Base-by-base conservation (phyloP, 2,329 filamentous ascomycete genomes). In the Monilinia polystroma region DNA sequence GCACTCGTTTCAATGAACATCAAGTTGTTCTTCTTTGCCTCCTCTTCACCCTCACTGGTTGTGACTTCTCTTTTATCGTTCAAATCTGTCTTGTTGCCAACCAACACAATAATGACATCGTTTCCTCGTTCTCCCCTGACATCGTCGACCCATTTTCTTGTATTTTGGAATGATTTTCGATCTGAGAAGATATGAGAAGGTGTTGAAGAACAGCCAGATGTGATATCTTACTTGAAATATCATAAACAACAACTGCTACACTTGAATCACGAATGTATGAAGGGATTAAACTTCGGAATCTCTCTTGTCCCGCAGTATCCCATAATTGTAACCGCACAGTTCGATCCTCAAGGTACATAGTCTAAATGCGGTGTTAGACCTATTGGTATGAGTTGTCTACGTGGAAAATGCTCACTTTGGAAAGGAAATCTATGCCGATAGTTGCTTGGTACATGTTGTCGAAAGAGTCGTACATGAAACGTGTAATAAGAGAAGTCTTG, bases 381-480 rank as follows among this genome's bases (percentile, higher is more conserved):
- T 56, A 10, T 54, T 43, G 20, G 16, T 29, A 35, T 23, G 47
- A 58, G 60, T 66, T 59, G 59, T 68, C 59, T 55, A 51, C 51
- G 35, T n/a, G 35, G 26, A 18, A 45, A 57, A 52, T 68, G 57
- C 80, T 78, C 83, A 91, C 92, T 90, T 99, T 99, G 76, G 93
- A 97, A 73, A 99, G 87, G 78, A 99, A 99, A 81, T 99, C 95
- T 82, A 99, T 99, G 77, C 95, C 95, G 77, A 99, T 98, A 51
- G 95, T 99, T 67, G 95, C 95, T 81, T 99, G 95, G 82, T 99
- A 99, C 85, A 94, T 98, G 82, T 96, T 97, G 84, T 99, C 95
- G 84, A 99, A 99, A 58, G 95, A 98, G 81, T 99, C 95, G 85
- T 99, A 99, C 95, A 99, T 99, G 84, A 99, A 99, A 72, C 95